Conservation (phyloP, 2,329 filamentous ascomycete species). For the Claviceps citrina region DNA sequence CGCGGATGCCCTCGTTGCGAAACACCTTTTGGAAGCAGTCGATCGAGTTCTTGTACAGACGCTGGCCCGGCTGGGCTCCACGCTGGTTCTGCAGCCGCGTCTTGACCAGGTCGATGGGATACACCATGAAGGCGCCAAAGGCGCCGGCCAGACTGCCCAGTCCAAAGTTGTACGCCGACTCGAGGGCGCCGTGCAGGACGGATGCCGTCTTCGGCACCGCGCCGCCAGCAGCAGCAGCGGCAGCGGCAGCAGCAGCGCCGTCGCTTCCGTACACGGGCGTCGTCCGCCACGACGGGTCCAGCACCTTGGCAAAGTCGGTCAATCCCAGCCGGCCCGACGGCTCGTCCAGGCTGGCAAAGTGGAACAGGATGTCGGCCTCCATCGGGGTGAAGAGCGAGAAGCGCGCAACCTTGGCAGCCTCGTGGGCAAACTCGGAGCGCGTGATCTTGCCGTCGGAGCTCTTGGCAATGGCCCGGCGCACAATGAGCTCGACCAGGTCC, state of each 20-base stretch:
- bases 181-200: slow-evolving; percentile 41
- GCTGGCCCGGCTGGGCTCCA: slow-evolving; percentile 62
- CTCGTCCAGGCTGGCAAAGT: slow-evolving; percentile 87
- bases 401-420: slow-evolving; percentile 76
- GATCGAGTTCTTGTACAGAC: slow-evolving; percentile 90
- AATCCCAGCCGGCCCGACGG: slow-evolving; percentile 72
- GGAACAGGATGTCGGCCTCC: slow-evolving; percentile 97
- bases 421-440: slow-evolving; percentile 82
- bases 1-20: slow-evolving; percentile 75
- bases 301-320: slow-evolving; percentile 80
- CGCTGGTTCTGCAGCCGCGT: slow-evolving; percentile 97
- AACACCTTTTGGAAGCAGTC: slow-evolving; percentile 92
- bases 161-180: slow-evolving; percentile 78
- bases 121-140: slow-evolving; percentile 98
- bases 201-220: slow-evolving; percentile 10
- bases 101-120: slow-evolving; percentile 97
- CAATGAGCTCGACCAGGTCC: slow-evolving; percentile 88
- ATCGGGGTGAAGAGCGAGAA: slow-evolving; percentile 96
- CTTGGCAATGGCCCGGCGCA: slow-evolving; percentile 72
- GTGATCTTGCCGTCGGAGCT: slow-evolving; percentile 87
- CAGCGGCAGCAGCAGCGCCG: slow-evolving; percentile 20
- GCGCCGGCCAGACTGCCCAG: slow-evolving; percentile 84
- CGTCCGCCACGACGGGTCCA: slow-evolving; percentile 76
- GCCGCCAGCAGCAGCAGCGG: too few species aligned
- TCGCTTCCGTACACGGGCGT: slow-evolving; percentile 38